Percentiles rank a stretch among this genome's conserved stretches.
Conservation (phyloP, 306 rosid genomes). For the Quercus ilex region DNA sequence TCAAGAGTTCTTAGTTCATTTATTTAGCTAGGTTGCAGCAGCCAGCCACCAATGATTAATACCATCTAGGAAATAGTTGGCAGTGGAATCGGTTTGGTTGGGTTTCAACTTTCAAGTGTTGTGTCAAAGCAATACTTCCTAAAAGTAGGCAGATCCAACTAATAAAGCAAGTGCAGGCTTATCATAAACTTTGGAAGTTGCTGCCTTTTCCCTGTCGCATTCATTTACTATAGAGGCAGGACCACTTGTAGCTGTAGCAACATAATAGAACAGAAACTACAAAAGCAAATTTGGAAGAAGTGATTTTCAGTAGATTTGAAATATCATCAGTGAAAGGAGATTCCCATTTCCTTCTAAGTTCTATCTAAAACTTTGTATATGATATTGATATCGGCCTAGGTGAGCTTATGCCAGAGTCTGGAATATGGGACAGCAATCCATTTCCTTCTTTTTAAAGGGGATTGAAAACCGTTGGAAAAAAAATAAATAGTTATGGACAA, state of each 20-base stretch:
- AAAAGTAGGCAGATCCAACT: conserved; percentile 34
- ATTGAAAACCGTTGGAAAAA: no score
- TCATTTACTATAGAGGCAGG: conserved; percentile 31
- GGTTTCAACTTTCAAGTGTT: conserved; percentile 12
- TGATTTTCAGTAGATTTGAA: neutral
- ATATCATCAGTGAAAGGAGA: no score
- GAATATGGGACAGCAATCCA: no score
- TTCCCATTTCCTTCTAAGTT: no score
- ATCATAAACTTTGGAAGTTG: conserved; percentile 26
- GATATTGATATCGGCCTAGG: no score
- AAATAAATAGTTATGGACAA: no score
- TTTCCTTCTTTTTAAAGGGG: no score
- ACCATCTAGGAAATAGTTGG: conserved; percentile 38
- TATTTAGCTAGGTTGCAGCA: conserved; percentile 40
- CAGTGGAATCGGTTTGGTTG: conserved; percentile 26
- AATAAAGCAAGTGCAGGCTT: conserved; percentile 31
- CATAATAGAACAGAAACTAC: neutral
- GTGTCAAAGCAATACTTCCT: conserved; percentile 38
- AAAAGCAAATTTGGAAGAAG: neutral
- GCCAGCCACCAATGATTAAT: conserved; percentile 41
- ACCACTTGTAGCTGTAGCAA: conserved; percentile 21
- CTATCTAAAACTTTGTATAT: no score
- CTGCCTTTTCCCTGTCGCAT: conserved; percentile 22
- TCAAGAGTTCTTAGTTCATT: neutral
- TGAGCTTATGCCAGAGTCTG: no score